A percentile compares a stretch with the other conserved stretches of the same genome.
Conservation (phyloP, 2,329 filamentous ascomycete genomes). For the Fusarium sp. region DNA sequence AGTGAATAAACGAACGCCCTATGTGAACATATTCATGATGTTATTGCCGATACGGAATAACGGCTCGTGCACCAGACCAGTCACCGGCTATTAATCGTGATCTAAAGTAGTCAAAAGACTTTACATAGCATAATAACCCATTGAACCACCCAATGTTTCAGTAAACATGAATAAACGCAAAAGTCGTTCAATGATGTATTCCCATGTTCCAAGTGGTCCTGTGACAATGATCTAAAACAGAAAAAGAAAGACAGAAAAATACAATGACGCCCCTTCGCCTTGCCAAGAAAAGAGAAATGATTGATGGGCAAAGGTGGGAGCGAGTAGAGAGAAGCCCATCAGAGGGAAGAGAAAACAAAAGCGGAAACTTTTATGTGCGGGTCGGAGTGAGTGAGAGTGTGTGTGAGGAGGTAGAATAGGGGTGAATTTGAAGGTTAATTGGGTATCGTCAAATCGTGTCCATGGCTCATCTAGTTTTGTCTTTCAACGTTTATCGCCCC, state of each 20-base stretch:
- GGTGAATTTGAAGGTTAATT: slow-evolving; percentile 19
- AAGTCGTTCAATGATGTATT: slow-evolving; percentile 25
- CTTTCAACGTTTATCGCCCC: slow-evolving; percentile 23
- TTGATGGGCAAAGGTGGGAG: slow-evolving; percentile 22
- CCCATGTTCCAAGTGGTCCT: slow-evolving; percentile 12
- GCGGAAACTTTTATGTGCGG: slow-evolving; percentile 24
- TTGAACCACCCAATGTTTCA: slow-evolving; percentile 10
- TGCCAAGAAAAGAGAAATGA: slow-evolving; percentile 35
- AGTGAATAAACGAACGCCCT: not conserved
- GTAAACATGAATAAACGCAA: slow-evolving; percentile 16
- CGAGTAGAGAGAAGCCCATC: slow-evolving; percentile 18
- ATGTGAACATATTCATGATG: slow-evolving; percentile 20
- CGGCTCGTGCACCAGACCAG: slow-evolving; percentile 15
- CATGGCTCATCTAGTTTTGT: slow-evolving; percentile 23
- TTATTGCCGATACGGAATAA: slow-evolving; percentile 20
- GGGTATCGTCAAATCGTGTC: slow-evolving; percentile 43
- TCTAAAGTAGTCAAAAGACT: slow-evolving; percentile 18
- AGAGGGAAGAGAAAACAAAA: slow-evolving; percentile 14
- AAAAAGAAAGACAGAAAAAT: slow-evolving; percentile 12
- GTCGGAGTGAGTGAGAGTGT: slow-evolving; percentile 5
- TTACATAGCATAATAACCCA: slow-evolving; percentile 25
- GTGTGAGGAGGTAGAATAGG: not conserved
- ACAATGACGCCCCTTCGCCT: slow-evolving; percentile 45
- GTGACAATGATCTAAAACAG: slow-evolving; percentile 7
- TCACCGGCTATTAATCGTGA: slow-evolving; percentile 25